A percentile compares a stretch with the other conserved stretches of the same genome.
phyloP scores from a whole-genome alignment of 176 grass and related monocot genomes.

The Bothriochloa decipiens region DNA sequence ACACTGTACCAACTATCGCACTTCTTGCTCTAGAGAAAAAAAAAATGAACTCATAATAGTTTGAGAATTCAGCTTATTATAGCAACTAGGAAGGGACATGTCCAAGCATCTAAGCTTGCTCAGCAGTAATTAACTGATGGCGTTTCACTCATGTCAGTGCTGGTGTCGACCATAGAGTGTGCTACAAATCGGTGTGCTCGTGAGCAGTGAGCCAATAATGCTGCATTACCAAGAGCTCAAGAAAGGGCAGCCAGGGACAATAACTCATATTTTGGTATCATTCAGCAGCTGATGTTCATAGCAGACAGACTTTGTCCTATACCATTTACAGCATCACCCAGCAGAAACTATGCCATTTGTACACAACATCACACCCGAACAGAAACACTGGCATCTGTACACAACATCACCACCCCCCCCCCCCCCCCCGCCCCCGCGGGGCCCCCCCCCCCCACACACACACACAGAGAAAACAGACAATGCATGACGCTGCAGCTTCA shows the following conservation, averaged over 20 bases:
- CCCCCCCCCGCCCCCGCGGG: no score
- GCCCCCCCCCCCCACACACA: no score
- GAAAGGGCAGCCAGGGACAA: neutral
- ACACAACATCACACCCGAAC: neutral
- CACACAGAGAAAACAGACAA: neutral
- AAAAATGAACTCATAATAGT: neutral
- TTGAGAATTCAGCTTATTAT: no score
- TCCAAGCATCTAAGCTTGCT: neutral
- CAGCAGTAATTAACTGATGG: neutral
- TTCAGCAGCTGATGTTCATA: neutral
- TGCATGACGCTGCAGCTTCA: neutral
- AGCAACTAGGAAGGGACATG: no score
- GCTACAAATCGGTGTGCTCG: neutral
- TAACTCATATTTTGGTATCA: slow-evolving; percentile 5
- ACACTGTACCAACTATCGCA: neutral
- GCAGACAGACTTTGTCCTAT: neutral
- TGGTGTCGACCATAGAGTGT: neutral
- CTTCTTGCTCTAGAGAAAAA: neutral
- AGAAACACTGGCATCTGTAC: slow-evolving; percentile 13
- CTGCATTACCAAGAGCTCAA: neutral
- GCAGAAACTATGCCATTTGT: slow-evolving; percentile 16
- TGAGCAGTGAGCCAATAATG: neutral
- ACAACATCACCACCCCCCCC: neutral
- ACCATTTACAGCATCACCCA: neutral
- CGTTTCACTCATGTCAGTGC: neutral